phyloP scores from a whole-genome alignment of 495 filamentous ascomycete species.

The Neurospora pannonica region DNA sequence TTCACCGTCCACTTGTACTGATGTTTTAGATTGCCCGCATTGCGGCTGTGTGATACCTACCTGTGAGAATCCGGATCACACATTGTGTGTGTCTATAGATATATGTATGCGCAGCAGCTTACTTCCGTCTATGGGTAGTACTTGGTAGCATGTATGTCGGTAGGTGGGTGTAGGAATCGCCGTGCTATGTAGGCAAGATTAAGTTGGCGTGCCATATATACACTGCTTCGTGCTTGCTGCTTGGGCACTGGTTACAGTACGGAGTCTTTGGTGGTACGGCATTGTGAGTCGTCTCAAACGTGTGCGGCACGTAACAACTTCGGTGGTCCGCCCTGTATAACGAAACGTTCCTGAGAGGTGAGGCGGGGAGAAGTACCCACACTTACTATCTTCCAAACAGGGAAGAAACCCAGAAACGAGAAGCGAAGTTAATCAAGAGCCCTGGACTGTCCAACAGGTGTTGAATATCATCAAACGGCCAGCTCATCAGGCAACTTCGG shows the following conservation, averaged over 20 bases:
- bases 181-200: neutral
- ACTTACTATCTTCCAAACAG: neutral
- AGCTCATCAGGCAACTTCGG: neutral
- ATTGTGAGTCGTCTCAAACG: neutral
- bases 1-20: neutral
- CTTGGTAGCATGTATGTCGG: neutral
- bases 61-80: neutral
- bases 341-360: neutral
- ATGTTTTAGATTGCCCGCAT: neutral
- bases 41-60: neutral
- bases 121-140: neutral
- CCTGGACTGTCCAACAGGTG: neutral
- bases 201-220: neutral
- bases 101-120: neutral
- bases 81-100: neutral
- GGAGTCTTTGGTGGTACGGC: neutral
- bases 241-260: neutral
- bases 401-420: neutral
- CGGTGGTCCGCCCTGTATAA: neutral
- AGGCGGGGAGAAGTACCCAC: neutral
- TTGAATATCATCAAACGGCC: neutral
- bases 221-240: neutral
- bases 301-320: neutral
- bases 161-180: neutral
- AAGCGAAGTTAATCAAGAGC: neutral